These are phyloP conservation scores for Fennellomyces sp. DNA, from an alignment of 371 early-diverging fungal genomes.

Conservation along the genomic window DNA sequence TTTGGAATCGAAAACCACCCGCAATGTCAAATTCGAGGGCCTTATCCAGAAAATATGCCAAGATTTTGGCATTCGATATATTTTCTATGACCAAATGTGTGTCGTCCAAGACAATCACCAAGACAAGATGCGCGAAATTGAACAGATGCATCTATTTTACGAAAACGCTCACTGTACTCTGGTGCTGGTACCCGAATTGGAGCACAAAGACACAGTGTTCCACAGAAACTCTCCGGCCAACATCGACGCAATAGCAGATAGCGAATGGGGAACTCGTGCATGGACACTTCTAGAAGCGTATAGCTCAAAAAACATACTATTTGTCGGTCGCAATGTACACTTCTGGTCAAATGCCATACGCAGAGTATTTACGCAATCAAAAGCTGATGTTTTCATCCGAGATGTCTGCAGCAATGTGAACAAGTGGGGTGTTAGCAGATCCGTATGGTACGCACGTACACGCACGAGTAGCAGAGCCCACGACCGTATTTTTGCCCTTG, in stretches of 20 bases:
- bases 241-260: not conserved
- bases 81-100: not conserved
- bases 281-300: not conserved
- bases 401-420: not conserved
- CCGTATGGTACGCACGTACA: not conserved
- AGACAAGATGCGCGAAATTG: not conserved
- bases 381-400: not conserved
- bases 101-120: not conserved
- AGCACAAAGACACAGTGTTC: not conserved
- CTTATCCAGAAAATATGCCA: not conserved
- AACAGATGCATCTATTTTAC: not conserved
- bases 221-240: too few species aligned
- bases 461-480: not conserved
- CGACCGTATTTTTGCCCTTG: not conserved
- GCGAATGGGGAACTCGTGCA: not conserved
- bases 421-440: too few species aligned
- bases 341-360: not conserved
- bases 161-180: not conserved
- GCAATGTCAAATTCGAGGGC: not conserved
- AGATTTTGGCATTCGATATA: not conserved
- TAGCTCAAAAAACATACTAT: not conserved
- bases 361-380: not conserved
- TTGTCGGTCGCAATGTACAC: not conserved
- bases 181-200: not conserved
- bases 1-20: too few species aligned